phyloP scores from a whole-genome alignment of 352 stramenopile genomes.

The Peronospora tabacina region DNA sequence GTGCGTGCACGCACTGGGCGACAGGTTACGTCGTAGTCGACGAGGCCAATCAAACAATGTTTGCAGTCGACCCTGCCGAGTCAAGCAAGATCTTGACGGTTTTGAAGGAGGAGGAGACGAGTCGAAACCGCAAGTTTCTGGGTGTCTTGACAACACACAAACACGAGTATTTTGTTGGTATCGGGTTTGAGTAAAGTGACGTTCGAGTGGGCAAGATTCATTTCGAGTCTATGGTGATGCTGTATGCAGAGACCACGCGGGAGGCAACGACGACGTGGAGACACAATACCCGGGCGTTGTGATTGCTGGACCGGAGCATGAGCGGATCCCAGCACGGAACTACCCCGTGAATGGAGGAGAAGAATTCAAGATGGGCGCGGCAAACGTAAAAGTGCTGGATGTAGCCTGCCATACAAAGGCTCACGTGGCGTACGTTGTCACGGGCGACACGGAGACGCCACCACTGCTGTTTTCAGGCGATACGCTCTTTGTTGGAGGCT shows the following conservation, averaged over 20 bases:
- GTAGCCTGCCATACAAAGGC: slow-evolving; percentile 81
- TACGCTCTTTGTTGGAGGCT: slow-evolving; percentile 82
- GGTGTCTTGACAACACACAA: slow-evolving; percentile 91
- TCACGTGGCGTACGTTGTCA: slow-evolving; percentile 84
- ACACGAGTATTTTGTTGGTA: slow-evolving; percentile 56
- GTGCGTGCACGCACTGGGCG: background rate
- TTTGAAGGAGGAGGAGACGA: slow-evolving; percentile 59
- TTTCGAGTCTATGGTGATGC: background rate
- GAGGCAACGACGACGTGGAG: slow-evolving; percentile 65
- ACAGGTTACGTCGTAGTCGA: slow-evolving; percentile 75
- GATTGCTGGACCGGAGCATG: slow-evolving; percentile 60
- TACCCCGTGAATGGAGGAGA: slow-evolving; percentile 61
- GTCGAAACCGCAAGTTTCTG: slow-evolving; percentile 60
- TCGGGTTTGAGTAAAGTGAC: background rate
- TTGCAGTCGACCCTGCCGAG: slow-evolving; percentile 69
- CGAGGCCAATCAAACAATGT: slow-evolving; percentile 77
- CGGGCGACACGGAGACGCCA: slow-evolving; percentile 61
- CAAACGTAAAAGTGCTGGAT: slow-evolving; percentile 63
- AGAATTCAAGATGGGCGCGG: slow-evolving; percentile 71
- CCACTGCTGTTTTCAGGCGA: slow-evolving; percentile 83
- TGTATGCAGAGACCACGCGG: slow-evolving; percentile 59
- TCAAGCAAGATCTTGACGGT: slow-evolving; percentile 52
- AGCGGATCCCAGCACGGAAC: slow-evolving; percentile 74
- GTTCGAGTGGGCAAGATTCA: background rate
- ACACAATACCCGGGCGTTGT: slow-evolving; percentile 54